These are phyloP conservation scores for Cylindrodendrum hubeiense DNA, from an alignment of 2,329 filamentous ascomycete genomes.

Conservation along the genomic window DNA sequence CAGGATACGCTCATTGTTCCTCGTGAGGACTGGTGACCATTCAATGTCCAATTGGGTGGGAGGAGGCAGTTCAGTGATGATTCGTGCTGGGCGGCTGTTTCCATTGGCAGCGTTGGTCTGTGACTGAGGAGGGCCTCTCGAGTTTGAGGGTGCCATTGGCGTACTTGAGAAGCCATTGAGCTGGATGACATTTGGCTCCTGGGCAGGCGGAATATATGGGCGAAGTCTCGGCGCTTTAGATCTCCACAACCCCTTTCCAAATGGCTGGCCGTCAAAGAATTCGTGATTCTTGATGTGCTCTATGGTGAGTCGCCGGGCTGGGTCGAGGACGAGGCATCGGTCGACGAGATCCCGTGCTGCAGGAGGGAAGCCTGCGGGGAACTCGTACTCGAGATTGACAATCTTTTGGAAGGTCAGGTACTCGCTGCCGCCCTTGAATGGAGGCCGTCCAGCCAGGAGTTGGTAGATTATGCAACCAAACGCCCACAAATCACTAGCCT, in stretches of 20 bases:
- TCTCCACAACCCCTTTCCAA: conserved; percentile 89
- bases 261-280: conserved; percentile 90
- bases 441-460: conserved; percentile 91
- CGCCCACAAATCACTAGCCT: conserved; percentile 97
- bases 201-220: conserved; percentile 81
- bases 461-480: conserved; percentile 99
- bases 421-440: conserved; percentile 96
- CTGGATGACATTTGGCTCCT: conserved; percentile 81
- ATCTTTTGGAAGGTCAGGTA: conserved; percentile 99
- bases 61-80: conserved; percentile 96
- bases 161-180: conserved; percentile 68
- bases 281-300: conserved; percentile 97
- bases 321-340: conserved; percentile 89
- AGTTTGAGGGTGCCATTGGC: conserved; percentile 45
- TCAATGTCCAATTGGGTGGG: conserved; percentile 97
- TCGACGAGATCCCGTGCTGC: conserved; percentile 92
- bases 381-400: conserved; percentile 92
- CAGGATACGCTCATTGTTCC: conserved; percentile 91
- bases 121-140: conserved; percentile 51
- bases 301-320: conserved; percentile 84
- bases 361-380: conserved; percentile 87
- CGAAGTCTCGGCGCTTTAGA: conserved; percentile 89
- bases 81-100: conserved; percentile 74
- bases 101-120: conserved; percentile 57
- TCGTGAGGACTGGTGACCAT: conserved; percentile 95